Percentiles rank a stretch among this genome's conserved stretches.
These are phyloP conservation scores for Metarhizium album DNA, from an alignment of 2,329 filamentous ascomycete species.

Conservation along the genomic window DNA sequence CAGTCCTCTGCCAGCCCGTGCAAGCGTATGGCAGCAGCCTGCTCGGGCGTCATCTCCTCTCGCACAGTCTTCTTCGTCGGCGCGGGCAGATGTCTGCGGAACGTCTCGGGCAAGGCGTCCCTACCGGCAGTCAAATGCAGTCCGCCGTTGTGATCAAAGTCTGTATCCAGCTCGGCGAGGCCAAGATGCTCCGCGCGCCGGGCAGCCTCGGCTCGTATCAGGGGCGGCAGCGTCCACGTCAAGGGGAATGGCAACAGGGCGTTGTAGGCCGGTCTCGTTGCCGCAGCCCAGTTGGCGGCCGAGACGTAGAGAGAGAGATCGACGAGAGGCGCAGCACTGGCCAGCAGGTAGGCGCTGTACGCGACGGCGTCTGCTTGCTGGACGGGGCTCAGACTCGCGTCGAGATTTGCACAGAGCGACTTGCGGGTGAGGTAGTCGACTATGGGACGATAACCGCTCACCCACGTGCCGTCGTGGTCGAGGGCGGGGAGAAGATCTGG, in stretches of 20 bases:
- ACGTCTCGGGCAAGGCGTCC: slow-evolving; percentile 28
- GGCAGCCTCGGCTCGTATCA: slow-evolving; percentile 60
- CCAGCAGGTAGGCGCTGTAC: slow-evolving; percentile 59
- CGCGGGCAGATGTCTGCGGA: slow-evolving; percentile 26
- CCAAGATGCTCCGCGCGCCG: slow-evolving; percentile 59
- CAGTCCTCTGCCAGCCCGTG: slow-evolving; percentile 62
- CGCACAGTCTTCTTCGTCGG: slow-evolving; percentile 45
- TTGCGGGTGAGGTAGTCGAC: slow-evolving; percentile 40
- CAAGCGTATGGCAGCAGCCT: slow-evolving; percentile 64
- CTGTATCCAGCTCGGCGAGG: slow-evolving; percentile 56
- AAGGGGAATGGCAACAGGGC: slow-evolving; percentile 73
- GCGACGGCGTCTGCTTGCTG: slow-evolving; percentile 38
- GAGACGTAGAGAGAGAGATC: slow-evolving; percentile 86
- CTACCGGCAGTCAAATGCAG: slow-evolving; percentile 26
- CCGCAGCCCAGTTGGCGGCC: slow-evolving; percentile 70
- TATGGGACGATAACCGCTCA: slow-evolving; percentile 51
- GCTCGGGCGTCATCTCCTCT: slow-evolving; percentile 56
- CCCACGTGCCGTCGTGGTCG: slow-evolving; percentile 39
- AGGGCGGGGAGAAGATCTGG: slow-evolving; percentile 46
- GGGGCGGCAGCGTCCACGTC: slow-evolving; percentile 75
- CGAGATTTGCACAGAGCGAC: slow-evolving; percentile 25
- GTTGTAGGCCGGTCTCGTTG: slow-evolving; percentile 73
- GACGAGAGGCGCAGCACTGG: slow-evolving; percentile 65
- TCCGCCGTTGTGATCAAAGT: slow-evolving; percentile 31
- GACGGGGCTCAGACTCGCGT: slow-evolving; percentile 26